A percentile compares a stretch with the other conserved stretches of the same genome.
These are phyloP conservation scores for Cryomyces minteri DNA, from an alignment of 495 filamentous ascomycete species.

Conservation along the genomic window DNA sequence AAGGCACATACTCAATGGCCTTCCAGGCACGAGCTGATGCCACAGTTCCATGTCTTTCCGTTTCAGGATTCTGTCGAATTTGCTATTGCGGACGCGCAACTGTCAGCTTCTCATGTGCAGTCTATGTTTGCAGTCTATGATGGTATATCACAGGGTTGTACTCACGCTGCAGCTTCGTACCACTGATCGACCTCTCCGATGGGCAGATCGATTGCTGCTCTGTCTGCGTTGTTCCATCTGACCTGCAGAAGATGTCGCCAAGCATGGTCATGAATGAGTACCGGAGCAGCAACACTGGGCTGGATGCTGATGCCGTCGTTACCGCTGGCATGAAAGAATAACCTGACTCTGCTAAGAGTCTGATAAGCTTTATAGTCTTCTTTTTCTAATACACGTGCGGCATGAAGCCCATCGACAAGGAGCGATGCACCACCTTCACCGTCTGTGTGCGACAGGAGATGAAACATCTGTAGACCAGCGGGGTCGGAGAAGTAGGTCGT, in stretches of 20 bases:
- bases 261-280: constrained; percentile 36
- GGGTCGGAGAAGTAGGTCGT: constrained; percentile 89
- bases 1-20: constrained; percentile 41
- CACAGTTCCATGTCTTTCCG: constrained; percentile 36
- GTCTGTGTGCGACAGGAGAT: constrained; percentile 60
- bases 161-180: constrained; percentile 50
- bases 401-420: constrained; percentile 69
- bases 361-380: constrained; percentile 31
- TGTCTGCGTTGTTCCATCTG: constrained; percentile 85
- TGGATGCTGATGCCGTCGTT: constrained; percentile 67
- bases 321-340: constrained; percentile 67
- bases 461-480: constrained; percentile 75
- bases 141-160: not conserved
- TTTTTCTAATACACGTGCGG: constrained; percentile 34
- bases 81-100: not conserved
- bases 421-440: constrained; percentile 50
- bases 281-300: constrained; percentile 44
- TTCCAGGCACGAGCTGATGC: constrained; percentile 65
- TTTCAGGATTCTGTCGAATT: constrained; percentile 9
- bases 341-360: constrained; percentile 27
- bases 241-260: constrained; percentile 37
- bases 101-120: not conserved
- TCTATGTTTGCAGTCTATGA: no score
- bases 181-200: constrained; percentile 30
- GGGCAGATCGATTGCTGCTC: constrained; percentile 35